These are phyloP conservation scores for Sistotremastrum niveocremeum DNA, from an alignment of 768 basidiomycete species.

Conservation along the genomic window DNA sequence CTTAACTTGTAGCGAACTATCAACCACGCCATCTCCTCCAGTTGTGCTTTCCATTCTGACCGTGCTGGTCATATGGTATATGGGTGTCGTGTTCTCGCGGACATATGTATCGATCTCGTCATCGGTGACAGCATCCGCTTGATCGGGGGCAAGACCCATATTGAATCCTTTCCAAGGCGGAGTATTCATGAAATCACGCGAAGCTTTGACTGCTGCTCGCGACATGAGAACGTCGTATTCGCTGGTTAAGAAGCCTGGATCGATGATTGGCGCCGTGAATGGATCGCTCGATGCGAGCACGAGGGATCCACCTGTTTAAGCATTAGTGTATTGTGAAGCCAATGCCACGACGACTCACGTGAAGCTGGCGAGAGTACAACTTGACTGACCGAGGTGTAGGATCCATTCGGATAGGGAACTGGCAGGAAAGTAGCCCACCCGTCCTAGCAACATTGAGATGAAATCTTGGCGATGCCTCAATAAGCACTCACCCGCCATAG, in stretches of 20 bases:
- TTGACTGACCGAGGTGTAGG: slow-evolving; percentile 16
- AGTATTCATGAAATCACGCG: slow-evolving; percentile 1
- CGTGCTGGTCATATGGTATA: slow-evolving; percentile 7
- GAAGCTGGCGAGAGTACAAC: slow-evolving; percentile 21
- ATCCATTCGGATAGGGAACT: background rate
- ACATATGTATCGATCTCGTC: slow-evolving; percentile 5
- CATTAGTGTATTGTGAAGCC: background rate
- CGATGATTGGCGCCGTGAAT: slow-evolving; percentile 12
- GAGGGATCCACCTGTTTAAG: slow-evolving; percentile 12
- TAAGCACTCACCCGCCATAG: too few species aligned
- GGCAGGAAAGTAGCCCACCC: background rate
- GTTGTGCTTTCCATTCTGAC: slow-evolving; percentile 7
- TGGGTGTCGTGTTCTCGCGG: slow-evolving; percentile 2
- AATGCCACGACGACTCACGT: slow-evolving; percentile 13
- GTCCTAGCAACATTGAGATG: too few species aligned
- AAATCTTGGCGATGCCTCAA: too few species aligned
- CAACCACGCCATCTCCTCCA: slow-evolving; percentile 7
- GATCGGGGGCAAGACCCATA: slow-evolving; percentile 1
- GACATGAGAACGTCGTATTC: slow-evolving; percentile 17
- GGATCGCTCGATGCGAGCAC: slow-evolving; percentile 10
- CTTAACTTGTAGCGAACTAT: slow-evolving; percentile 22
- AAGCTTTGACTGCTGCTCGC: slow-evolving; percentile 6
- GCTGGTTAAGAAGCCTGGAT: slow-evolving; percentile 12
- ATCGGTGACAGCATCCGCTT: slow-evolving; percentile 6
- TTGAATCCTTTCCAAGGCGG: slow-evolving; percentile 7